A percentile compares a stretch with the other conserved stretches of the same genome.
Evolutionary conservation across 179 eudicot species (phyloP).

Genomic region (Silene noctiflora): DNA sequence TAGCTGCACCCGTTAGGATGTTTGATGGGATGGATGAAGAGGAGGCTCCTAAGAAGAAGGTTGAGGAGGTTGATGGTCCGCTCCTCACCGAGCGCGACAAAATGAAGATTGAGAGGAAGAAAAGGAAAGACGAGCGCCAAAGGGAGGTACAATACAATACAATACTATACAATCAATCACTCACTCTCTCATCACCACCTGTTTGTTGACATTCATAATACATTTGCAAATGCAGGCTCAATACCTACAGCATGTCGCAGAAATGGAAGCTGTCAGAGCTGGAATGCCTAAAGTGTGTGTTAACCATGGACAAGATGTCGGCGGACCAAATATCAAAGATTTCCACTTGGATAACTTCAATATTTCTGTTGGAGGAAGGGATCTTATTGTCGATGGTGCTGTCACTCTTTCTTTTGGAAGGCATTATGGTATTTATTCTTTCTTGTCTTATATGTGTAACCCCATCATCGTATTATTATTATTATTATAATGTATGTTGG

Average conservation of each 20-base stretch:
- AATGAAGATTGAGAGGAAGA: constrained; percentile 81
- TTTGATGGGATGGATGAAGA: constrained; percentile 95
- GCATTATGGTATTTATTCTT: constrained; percentile 62
- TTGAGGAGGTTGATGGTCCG: constrained; percentile 90
- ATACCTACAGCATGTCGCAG: constrained; percentile 75
- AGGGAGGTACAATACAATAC: constrained; percentile 51
- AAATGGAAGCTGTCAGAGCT: constrained; percentile 94
- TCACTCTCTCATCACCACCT: neutral
- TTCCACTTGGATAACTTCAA: constrained; percentile 84
- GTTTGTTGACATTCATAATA: neutral
- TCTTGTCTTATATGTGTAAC: neutral
- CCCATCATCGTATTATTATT: neutral
- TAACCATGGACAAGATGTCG: constrained; percentile 57
- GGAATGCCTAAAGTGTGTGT: constrained; percentile 89
- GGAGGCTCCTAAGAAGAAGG: constrained; percentile 75
- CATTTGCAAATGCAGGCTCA: constrained; percentile 51
- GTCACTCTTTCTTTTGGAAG: constrained; percentile 89
- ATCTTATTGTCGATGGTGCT: constrained; percentile 78
- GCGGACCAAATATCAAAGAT: constrained; percentile 73
- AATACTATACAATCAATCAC: neutral
- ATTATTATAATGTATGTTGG: neutral
- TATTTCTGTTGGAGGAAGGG: constrained; percentile 95
- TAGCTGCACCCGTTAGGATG: constrained; percentile 87
- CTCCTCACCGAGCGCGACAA: constrained; percentile 89
- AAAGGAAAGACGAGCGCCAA: constrained; percentile 94